phyloP scores from a whole-genome alignment of 768 basidiomycete species.

The Clathrus columnatus region DNA sequence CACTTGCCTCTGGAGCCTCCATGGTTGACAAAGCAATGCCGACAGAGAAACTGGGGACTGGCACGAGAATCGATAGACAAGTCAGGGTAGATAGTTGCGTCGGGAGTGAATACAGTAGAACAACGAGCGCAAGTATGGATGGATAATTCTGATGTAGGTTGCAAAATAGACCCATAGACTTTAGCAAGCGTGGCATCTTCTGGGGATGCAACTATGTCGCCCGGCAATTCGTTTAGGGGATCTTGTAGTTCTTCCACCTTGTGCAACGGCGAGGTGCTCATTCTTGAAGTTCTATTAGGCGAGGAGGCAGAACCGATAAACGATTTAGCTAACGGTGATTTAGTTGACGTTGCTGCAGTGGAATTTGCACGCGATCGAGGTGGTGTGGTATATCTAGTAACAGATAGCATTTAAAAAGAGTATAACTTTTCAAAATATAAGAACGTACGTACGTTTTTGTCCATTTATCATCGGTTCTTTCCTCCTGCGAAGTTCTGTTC shows the following conservation, averaged over 20 bases:
- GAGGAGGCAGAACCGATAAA: constrained; percentile 32
- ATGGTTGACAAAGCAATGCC: constrained; percentile 57
- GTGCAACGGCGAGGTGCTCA: constrained; percentile 52
- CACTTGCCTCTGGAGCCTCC: constrained; percentile 77
- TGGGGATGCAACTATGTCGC: constrained; percentile 53
- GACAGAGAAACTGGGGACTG: constrained; percentile 57
- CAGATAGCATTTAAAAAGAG: constrained; percentile 12
- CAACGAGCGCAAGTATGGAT: constrained; percentile 65
- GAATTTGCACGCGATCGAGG: constrained; percentile 11
- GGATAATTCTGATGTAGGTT: constrained; percentile 64
- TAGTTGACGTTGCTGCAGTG: constrained; percentile 7
- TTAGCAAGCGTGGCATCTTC: constrained; percentile 57
- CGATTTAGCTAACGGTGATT: constrained; percentile 37
- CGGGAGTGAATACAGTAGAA: constrained; percentile 57
- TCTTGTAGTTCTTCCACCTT: constrained; percentile 26
- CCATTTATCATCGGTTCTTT: constrained; percentile 56
- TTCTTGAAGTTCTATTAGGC: constrained; percentile 39
- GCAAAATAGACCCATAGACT: constrained; percentile 78
- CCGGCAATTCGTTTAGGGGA: constrained; percentile 27
- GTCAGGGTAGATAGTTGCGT: constrained; percentile 81
- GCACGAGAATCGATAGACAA: constrained; percentile 29
- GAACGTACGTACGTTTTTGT: constrained; percentile 57
- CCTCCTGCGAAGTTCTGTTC: constrained; percentile 38
- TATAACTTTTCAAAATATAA: constrained; percentile 35
- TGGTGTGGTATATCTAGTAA: constrained; percentile 12